These are phyloP conservation scores for Carex kokanica DNA, from an alignment of 176 grass and related monocot species.

Conservation along the genomic window DNA sequence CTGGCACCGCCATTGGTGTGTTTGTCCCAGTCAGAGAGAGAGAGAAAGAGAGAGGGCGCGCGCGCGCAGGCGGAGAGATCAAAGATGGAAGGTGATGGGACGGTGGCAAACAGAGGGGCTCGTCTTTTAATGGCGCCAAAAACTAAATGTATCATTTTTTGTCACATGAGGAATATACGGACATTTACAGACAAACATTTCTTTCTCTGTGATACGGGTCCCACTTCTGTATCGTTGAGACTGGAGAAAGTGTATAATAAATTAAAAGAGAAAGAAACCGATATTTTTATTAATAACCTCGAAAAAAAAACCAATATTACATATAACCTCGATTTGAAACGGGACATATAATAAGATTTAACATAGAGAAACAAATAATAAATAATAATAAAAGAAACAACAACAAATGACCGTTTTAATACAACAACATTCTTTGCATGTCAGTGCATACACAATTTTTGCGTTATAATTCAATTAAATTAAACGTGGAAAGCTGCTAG, in stretches of 20 bases:
- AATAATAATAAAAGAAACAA: too few relatives aligned
- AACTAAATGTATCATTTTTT: not conserved
- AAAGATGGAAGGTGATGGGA: not conserved
- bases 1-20: conserved; percentile 16
- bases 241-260: not conserved
- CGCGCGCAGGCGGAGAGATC: conserved; percentile 12
- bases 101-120: not conserved
- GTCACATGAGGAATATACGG: not conserved
- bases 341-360: too few relatives aligned
- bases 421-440: too few relatives aligned
- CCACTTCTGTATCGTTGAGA: not conserved
- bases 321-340: too few relatives aligned
- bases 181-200: not conserved
- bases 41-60: not conserved
- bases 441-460: too few relatives aligned
- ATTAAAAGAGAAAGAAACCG: too few relatives aligned
- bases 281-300: too few relatives aligned
- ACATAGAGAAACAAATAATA: too few relatives aligned
- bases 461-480: too few relatives aligned
- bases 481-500: too few relatives aligned
- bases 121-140: conserved; percentile 21
- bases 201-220: not conserved
- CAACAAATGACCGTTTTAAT: too few relatives aligned
- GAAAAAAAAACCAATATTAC: too few relatives aligned
- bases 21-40: not conserved